These are phyloP conservation scores for Mycena capillaripes DNA, from an alignment of 768 basidiomycete species.

Conservation along the genomic window DNA sequence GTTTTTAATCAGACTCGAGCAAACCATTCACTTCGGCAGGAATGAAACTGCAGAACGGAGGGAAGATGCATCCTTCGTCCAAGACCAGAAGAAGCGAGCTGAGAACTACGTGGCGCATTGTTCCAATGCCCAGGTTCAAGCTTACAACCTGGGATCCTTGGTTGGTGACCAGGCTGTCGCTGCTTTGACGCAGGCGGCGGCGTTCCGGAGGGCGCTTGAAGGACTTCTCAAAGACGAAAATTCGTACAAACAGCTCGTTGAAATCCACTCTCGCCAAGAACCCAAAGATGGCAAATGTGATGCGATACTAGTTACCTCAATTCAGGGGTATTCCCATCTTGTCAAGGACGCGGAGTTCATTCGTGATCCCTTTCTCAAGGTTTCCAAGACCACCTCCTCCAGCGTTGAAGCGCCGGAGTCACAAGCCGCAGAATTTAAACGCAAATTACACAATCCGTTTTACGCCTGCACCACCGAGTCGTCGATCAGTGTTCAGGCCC, in stretches of 20 bases:
- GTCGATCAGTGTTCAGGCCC: background rate
- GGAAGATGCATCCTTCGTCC: background rate
- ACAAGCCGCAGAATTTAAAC: too few relatives aligned
- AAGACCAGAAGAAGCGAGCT: too few relatives aligned
- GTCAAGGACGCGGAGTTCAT: too few relatives aligned
- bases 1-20: background rate
- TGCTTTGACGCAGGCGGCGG: background rate
- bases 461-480: background rate
- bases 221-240: background rate
- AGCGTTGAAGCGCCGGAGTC: too few relatives aligned
- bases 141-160: background rate
- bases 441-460: slow-evolving; percentile 1
- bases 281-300: too few relatives aligned
- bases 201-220: background rate
- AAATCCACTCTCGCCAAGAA: too few relatives aligned
- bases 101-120: too few relatives aligned
- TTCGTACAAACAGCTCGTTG: too few relatives aligned
- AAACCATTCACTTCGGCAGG: background rate
- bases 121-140: background rate
- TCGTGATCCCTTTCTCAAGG: too few relatives aligned
- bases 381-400: too few relatives aligned
- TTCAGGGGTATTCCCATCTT: too few relatives aligned
- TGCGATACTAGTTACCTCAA: too few relatives aligned
- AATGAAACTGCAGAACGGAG: background rate
- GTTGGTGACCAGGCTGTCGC: background rate